Evolutionary conservation across 1,139 yeast species (phyloP).

Genomic region (Candida sp.): DNA sequence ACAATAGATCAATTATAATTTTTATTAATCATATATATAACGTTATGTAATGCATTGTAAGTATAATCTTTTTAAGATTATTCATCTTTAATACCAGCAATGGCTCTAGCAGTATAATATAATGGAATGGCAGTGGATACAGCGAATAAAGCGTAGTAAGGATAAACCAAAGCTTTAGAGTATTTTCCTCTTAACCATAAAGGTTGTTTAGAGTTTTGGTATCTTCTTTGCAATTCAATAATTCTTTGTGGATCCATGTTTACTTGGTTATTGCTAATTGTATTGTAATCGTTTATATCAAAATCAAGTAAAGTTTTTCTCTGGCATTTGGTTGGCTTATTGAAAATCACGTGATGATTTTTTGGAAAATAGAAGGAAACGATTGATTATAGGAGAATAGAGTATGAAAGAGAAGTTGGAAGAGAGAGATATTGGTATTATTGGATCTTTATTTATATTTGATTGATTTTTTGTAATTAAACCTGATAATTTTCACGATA

Average conservation of each 20-base stretch:
- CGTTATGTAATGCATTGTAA: not conserved
- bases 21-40: conserved; percentile 1
- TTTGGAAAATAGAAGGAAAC: too few relatives aligned
- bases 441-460: too few relatives aligned
- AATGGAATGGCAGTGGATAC: conserved; percentile 69
- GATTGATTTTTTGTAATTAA: too few relatives aligned
- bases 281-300: not conserved
- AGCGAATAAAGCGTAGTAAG: conserved; percentile 85
- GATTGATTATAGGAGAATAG: too few relatives aligned
- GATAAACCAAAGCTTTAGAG: conserved; percentile 79
- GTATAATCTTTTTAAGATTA: conserved; percentile 9
- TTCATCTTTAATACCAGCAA: conserved; percentile 62
- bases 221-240: conserved; percentile 70
- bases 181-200: conserved; percentile 73
- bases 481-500: too few relatives aligned
- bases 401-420: too few relatives aligned
- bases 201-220: conserved; percentile 69
- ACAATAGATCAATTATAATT: not conserved
- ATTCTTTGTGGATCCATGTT: conserved; percentile 61
- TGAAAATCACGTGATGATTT: too few relatives aligned
- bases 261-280: conserved; percentile 16
- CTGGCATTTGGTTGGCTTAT: conserved; percentile 9
- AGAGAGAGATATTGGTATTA: too few relatives aligned
- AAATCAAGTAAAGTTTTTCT: not conserved
- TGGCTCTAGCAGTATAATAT: conserved; percentile 78